These are phyloP conservation scores for Apodospora peruviana DNA, from an alignment of 495 filamentous ascomycete genomes.

Conservation along the genomic window DNA sequence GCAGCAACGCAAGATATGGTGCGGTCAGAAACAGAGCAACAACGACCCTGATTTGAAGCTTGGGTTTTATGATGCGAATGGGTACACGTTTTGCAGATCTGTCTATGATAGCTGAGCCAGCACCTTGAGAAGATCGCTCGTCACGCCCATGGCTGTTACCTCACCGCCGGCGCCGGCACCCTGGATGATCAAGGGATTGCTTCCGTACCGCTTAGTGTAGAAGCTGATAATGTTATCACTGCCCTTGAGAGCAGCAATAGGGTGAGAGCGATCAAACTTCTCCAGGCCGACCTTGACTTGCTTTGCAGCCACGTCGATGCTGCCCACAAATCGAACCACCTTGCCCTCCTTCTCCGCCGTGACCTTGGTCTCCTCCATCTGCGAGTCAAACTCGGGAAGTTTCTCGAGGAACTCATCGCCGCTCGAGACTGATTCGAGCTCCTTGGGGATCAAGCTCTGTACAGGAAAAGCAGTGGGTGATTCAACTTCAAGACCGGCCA, in stretches of 20 bases:
- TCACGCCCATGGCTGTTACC: slow-evolving; percentile 94
- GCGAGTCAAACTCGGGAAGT: slow-evolving; percentile 68
- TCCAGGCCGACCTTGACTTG: slow-evolving; percentile 84
- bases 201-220: slow-evolving; percentile 89
- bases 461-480: slow-evolving; percentile 82
- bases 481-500: slow-evolving; percentile 71
- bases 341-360: slow-evolving; percentile 77
- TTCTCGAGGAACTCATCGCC: slow-evolving; percentile 77
- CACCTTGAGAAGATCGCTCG: slow-evolving; percentile 82
- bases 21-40: not conserved
- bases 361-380: slow-evolving; percentile 78
- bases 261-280: slow-evolving; percentile 73
- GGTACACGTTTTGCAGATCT: too few relatives aligned
- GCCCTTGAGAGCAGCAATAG: slow-evolving; percentile 89
- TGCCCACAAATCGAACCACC: slow-evolving; percentile 93
- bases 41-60: too few relatives aligned
- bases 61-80: too few relatives aligned
- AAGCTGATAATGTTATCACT: slow-evolving; percentile 98
- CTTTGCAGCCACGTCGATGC: slow-evolving; percentile 70
- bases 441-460: slow-evolving; percentile 79
- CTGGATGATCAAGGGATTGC: slow-evolving; percentile 86
- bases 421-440: slow-evolving; percentile 66
- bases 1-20: not conserved
- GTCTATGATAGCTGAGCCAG: slow-evolving; percentile 42
- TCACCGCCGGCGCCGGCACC: slow-evolving; percentile 92